A percentile compares a stretch with the other conserved stretches of the same genome.
Evolutionary conservation across 192 early-diverging fungal species (phyloP).

Genomic region (Coemansia sp.): DNA sequence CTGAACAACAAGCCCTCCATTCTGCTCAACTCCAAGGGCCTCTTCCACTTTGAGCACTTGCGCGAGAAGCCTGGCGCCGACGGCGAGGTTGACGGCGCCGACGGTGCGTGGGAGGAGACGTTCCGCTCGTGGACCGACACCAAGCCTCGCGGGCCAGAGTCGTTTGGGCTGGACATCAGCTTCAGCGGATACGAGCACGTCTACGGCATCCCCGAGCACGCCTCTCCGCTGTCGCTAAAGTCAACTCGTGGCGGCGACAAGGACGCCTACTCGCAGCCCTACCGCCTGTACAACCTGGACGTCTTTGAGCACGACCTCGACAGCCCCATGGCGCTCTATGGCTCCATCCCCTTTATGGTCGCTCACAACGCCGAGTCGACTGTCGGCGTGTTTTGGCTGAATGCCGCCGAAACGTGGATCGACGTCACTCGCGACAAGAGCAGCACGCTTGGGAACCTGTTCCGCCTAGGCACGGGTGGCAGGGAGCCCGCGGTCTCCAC

Average conservation of each 20-base stretch:
- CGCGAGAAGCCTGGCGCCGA: conserved; percentile 42
- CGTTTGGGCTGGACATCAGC: conserved; percentile 90
- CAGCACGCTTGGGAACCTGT: conserved; percentile 29
- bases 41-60: conserved; percentile 84
- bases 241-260: conserved; percentile 77
- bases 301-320: conserved; percentile 98
- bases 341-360: conserved; percentile 92
- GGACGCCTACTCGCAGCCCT: conserved; percentile 86
- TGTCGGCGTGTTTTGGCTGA: conserved; percentile 89
- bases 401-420: conserved; percentile 97
- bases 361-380: conserved; percentile 78
- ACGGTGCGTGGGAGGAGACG: conserved; percentile 84
- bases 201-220: conserved; percentile 97
- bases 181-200: conserved; percentile 88
- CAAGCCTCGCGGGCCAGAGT: conserved; percentile 95
- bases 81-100: conserved; percentile 48
- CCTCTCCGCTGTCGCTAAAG: conserved; percentile 82
- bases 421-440: conserved; percentile 79
- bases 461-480: conserved; percentile 23
- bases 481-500: conserved; percentile 53
- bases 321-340: conserved; percentile 97
- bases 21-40: conserved; percentile 80
- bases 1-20: conserved; percentile 55
- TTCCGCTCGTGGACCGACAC: conserved; percentile 87
- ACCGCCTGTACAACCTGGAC: conserved; percentile 96